phyloP scores from a whole-genome alignment of 129 eudicot species.

The Escallonia rubra region DNA sequence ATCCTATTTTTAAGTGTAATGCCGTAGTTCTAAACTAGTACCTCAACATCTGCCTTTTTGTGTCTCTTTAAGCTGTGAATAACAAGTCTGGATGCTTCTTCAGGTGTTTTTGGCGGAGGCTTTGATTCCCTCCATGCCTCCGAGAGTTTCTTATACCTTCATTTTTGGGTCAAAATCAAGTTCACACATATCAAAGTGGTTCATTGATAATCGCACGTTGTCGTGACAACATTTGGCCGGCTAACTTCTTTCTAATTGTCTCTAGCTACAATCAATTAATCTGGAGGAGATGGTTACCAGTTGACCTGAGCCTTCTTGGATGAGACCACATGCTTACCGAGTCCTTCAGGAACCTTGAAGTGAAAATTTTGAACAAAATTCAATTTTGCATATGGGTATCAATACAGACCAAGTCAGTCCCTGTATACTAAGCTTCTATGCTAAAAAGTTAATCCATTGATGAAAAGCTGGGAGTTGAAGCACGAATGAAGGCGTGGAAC shows the following conservation, averaged over 20 bases:
- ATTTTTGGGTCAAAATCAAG: neutral
- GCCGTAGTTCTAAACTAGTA: slow-evolving; percentile 1
- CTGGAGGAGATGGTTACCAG: slow-evolving; percentile 39
- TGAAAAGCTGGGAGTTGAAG: no score
- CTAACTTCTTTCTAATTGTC: no score
- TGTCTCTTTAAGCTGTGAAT: slow-evolving; percentile 67
- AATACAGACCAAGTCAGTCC: no score
- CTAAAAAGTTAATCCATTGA: no score
- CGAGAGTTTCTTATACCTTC: slow-evolving; percentile 75
- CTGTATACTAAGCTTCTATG: no score
- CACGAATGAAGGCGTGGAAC: no score
- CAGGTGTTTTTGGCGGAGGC: slow-evolving; percentile 78
- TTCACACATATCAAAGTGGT: slow-evolving; percentile 1
- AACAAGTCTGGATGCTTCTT: slow-evolving; percentile 69
- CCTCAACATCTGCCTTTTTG: slow-evolving; percentile 93
- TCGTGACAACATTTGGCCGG: no score
- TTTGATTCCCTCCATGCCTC: slow-evolving; percentile 69
- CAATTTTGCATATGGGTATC: no score
- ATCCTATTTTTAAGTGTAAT: no score
- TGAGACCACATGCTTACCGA: slow-evolving; percentile 80
- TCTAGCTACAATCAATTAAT: no score
- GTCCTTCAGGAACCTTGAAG: slow-evolving; percentile 83
- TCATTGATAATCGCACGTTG: no score
- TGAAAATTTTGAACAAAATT: neutral
- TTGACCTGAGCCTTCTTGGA: slow-evolving; percentile 91